phyloP scores from a whole-genome alignment of 2,329 filamentous ascomycete species.

The Chaetomium sp. region DNA sequence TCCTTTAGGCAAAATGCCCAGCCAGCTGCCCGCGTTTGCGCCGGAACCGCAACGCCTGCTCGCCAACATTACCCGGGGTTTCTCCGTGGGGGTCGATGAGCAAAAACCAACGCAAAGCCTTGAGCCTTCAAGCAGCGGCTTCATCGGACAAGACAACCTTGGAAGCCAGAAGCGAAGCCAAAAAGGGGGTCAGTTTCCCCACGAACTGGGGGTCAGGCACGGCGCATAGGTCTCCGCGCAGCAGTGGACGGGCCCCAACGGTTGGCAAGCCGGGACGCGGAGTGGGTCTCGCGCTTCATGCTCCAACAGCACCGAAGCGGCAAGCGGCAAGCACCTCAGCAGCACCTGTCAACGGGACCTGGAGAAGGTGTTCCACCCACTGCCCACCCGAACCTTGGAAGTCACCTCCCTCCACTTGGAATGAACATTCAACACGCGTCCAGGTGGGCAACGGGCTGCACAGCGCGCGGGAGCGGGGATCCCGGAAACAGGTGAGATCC shows the following conservation, averaged over 20 bases:
- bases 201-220: constrained; percentile 3
- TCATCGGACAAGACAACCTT: too few species aligned
- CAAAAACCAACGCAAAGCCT: too few species aligned
- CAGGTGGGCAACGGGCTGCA: too few species aligned
- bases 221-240: constrained; percentile 22
- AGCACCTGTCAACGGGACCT: too few species aligned
- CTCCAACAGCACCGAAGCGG: neutral
- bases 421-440: too few species aligned
- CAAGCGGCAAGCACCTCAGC: neutral
- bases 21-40: constrained; percentile 8
- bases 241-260: constrained; percentile 3
- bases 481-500: too few species aligned
- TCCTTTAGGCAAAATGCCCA: constrained; percentile 25
- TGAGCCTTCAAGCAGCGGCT: too few species aligned
- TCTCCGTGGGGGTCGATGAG: neutral
- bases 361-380: too few species aligned
- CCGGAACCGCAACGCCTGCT: constrained; percentile 17
- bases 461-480: too few species aligned
- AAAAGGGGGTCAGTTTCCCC: constrained; percentile 3
- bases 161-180: too few species aligned
- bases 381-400: too few species aligned
- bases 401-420: too few species aligned
- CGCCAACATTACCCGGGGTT: constrained; percentile 17
- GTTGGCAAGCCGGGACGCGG: constrained; percentile 3
- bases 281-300: constrained; percentile 5